phyloP scores from a whole-genome alignment of 1,139 yeast genomes.

The Protomyces inundatus region DNA sequence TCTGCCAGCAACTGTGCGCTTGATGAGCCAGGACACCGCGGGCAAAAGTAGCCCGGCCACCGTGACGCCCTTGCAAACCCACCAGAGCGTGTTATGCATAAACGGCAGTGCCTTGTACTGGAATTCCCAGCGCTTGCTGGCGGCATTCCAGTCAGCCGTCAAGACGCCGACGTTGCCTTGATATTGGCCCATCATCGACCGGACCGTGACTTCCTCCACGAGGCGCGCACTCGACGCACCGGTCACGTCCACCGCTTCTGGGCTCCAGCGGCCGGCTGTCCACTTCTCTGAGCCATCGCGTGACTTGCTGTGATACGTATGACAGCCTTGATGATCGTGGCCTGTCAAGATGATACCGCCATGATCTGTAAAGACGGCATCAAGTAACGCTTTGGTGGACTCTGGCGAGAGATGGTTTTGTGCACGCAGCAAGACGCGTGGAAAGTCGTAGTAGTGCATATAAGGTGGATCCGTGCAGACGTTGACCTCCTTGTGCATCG shows the following conservation, averaged over 20 bases:
- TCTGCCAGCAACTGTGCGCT: background rate
- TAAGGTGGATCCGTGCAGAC: constrained; percentile 83
- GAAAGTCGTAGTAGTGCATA: constrained; percentile 61
- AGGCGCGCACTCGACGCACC: constrained; percentile 34
- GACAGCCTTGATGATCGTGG: constrained; percentile 96
- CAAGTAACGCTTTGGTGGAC: constrained; percentile 60
- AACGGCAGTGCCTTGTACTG: constrained; percentile 11
- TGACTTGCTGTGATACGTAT: constrained; percentile 49
- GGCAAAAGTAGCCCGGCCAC: background rate
- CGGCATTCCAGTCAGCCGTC: background rate
- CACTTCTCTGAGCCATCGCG: background rate
- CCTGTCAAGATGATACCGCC: constrained; percentile 61
- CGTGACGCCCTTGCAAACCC: constrained; percentile 3
- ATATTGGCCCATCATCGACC: constrained; percentile 94
- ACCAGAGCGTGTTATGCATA: constrained; percentile 23
- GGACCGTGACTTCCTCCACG: constrained; percentile 74
- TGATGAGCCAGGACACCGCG: background rate
- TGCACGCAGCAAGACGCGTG: constrained; percentile 53
- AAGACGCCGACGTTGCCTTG: constrained; percentile 60
- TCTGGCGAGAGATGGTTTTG: constrained; percentile 77
- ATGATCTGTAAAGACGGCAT: constrained; percentile 33
- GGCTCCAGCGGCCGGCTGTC: background rate
- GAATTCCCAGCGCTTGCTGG: background rate
- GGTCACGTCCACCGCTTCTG: background rate
- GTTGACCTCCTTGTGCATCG: constrained; percentile 74